Base-by-base conservation (phyloP, 2,329 filamentous ascomycete genomes). In the Epichloe scottii region DNA sequence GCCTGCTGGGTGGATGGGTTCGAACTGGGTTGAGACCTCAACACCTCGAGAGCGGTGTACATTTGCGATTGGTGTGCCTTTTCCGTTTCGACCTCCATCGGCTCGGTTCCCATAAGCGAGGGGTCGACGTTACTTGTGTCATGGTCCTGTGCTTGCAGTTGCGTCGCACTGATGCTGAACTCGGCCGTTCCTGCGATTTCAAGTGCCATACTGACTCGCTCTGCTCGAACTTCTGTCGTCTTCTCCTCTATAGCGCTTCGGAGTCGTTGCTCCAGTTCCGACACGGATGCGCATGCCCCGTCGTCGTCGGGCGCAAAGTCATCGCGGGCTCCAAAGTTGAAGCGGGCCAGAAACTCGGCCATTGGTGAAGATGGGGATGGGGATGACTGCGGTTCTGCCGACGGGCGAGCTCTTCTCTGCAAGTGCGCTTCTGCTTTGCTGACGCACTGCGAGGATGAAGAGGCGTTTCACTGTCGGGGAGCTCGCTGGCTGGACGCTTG, bases 251-350 rank as follows among this genome's bases (percentile, higher is more conserved):
- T 60, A 0, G 69, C 54, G 7, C 60, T 58, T 38, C 66, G 66
- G 23, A 82, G 62, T n/a, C 70, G 69, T 21, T 57, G 56, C 55
- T 73, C 68, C 6, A 81, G 62, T 30, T 80, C 74, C 17, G 73
- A 69, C 43, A 66, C 51, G 15, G 66, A 67, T 37, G 56, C 54
- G 58, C 66, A 70, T 35, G 59, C 54, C 40, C 54, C 52, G 30
- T 59, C 54, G 30, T 54, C 56, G 21, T 59, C 30, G 30, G 30
- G 55, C 19, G 54, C 52, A n/a, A 57, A 54, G 11, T 56, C 52
- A 34, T 61, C 58, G 46, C 55, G 52, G 23, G 48, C 48, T 41
- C 57, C 59, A 42, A 70, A 58, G 45, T 62, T 61, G 57, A 69
- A 65, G 57, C 64, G 66, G 47, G 65, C 62, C 6, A 70, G 63